These are phyloP conservation scores for Diaporthe destruens DNA, from an alignment of 2,329 filamentous ascomycete species.

Conservation along the genomic window DNA sequence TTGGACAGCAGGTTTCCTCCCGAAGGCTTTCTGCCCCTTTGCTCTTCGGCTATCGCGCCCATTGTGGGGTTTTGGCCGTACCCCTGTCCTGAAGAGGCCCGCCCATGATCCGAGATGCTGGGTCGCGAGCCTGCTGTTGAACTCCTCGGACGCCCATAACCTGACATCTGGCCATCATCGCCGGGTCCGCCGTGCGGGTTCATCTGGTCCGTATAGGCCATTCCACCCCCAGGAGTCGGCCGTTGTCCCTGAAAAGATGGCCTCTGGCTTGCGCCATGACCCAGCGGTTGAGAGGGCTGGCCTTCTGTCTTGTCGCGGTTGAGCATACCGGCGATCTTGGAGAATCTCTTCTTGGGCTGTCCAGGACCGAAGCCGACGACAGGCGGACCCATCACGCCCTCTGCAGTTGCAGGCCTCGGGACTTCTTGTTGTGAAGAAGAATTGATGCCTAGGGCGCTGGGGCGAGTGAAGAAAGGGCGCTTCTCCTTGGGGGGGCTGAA, in stretches of 20 bases:
- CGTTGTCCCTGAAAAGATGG: slow-evolving; percentile 44
- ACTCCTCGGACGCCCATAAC: slow-evolving; percentile 42
- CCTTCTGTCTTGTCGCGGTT: slow-evolving; percentile 43
- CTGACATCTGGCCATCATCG: slow-evolving; percentile 31
- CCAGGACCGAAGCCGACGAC: slow-evolving; percentile 40
- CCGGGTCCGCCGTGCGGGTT: neutral
- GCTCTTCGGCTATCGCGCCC: slow-evolving; percentile 41
- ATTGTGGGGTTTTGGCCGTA: slow-evolving; percentile 10
- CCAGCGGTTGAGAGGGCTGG: slow-evolving; percentile 34
- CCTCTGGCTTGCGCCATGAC: slow-evolving; percentile 39
- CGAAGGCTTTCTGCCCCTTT: slow-evolving; percentile 45
- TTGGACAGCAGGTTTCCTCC: slow-evolving; percentile 45
- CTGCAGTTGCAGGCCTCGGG: slow-evolving; percentile 39
- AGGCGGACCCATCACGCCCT: slow-evolving; percentile 34
- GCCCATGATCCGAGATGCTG: slow-evolving; percentile 35
- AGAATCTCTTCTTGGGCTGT: slow-evolving; percentile 60
- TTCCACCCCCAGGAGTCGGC: neutral
- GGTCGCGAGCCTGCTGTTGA: slow-evolving; percentile 43
- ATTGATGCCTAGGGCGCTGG: slow-evolving; percentile 40
- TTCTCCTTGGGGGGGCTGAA: slow-evolving; percentile 44
- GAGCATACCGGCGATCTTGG: slow-evolving; percentile 53
- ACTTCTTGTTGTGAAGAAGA: slow-evolving; percentile 37
- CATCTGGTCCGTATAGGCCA: slow-evolving; percentile 29
- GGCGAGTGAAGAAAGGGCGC: slow-evolving; percentile 48
- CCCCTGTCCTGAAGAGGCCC: slow-evolving; percentile 35